Evolutionary conservation across 805 yeast genomes (phyloP), one percentile per base, ranked within the genome.

Genomic region (Yueomyces sp.): DNA sequence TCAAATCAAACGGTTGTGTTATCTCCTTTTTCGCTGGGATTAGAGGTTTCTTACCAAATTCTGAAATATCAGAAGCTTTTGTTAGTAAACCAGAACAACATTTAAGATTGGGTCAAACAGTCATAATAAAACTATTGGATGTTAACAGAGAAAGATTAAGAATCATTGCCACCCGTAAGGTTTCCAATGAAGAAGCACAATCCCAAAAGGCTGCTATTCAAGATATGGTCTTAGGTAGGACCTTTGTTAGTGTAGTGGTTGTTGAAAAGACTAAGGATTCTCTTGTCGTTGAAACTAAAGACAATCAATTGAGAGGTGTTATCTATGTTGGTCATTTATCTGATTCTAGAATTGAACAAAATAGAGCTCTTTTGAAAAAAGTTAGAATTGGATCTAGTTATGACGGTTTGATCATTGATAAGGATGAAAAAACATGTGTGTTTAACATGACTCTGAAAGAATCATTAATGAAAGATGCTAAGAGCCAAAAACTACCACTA

Each of bases 61-160:
- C 80, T 44, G 97, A 92, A 66, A 84, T 92, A 54, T 81, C 94
- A 43, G 97, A 92, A 63, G 78, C 95, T 1, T 85, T 74, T 59
- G 92, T 88, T 37, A 72, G 69, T 42, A 75, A 77, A 44, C 87
- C 95, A 26, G 76, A 73, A 50, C 90, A 87, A 51, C 82, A 81
- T 60, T 72, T 90, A 52, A 78, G 77, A 50, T 56, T 83, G 12
- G 95, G 95, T 4, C 97, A 92, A 64, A 80, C 95, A 1, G 80
- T 92, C 36, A 63, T 66, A 6, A 94, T 85, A 6, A 76, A 80
- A 52, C 66, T 92, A 19, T 53, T 80, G 38, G 64, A 69, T 36
- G 75, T 81, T 38, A 78, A 82, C 51, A 61, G 59, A 27, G 76
- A 70, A 32, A 66, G 68, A 29, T 57, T 68, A 19, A 74, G 80